Percentiles rank a stretch among this genome's conserved stretches.
phyloP scores from a whole-genome alignment of 2,329 filamentous ascomycete genomes.

The Stachybotrys elegans region DNA sequence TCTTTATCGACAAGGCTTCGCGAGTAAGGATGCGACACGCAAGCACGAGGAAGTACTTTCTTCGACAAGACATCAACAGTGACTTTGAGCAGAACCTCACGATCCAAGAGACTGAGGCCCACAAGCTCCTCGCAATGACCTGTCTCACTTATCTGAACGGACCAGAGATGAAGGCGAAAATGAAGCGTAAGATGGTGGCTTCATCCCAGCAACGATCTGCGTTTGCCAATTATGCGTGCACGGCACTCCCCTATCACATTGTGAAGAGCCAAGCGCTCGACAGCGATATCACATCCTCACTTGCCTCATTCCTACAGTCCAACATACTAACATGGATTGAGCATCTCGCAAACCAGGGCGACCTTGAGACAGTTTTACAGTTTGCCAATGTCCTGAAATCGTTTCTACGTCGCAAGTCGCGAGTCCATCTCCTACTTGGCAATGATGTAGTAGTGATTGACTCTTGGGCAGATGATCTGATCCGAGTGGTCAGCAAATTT shows the following conservation, averaged over 20 bases:
- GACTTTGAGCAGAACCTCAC: neutral
- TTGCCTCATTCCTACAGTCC: neutral
- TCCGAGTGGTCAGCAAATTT: constrained; percentile 1
- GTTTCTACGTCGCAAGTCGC: constrained; percentile 1
- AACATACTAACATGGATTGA: constrained; percentile 1
- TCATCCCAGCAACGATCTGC: neutral
- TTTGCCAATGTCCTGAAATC: neutral
- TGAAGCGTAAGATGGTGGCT: constrained; percentile 1
- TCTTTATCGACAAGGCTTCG: neutral
- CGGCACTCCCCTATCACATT: neutral
- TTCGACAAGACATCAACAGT: neutral
- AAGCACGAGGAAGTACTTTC: constrained; percentile 1
- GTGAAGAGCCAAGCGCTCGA: neutral
- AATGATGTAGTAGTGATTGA: constrained; percentile 2
- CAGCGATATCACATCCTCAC: neutral
- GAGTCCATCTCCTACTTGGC: neutral
- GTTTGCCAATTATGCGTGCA: constrained; percentile 1
- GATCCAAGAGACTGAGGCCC: neutral
- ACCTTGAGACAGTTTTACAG: neutral
- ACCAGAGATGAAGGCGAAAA: constrained; percentile 1
- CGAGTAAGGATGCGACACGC: neutral
- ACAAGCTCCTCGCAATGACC: neutral
- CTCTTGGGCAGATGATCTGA: neutral
- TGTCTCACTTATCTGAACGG: constrained; percentile 1
- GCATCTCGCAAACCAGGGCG: constrained; percentile 1